These are phyloP conservation scores for Catharanthus roseus DNA, from an alignment of 257 asterid species.

Conservation along the genomic window DNA sequence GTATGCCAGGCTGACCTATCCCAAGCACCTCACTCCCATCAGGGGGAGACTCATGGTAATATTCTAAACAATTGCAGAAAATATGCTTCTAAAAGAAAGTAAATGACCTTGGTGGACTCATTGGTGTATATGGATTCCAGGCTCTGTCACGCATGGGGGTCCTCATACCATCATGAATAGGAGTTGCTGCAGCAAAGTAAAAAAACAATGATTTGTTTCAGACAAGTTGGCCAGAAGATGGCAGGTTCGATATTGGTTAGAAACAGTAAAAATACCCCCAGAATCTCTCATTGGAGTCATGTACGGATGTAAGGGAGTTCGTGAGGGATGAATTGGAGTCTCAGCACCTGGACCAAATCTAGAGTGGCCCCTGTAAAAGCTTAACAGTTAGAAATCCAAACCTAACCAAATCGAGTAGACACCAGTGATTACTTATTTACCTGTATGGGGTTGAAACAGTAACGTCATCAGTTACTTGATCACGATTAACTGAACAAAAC, in stretches of 20 bases:
- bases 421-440: slow-evolving; percentile 22
- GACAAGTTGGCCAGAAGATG: slow-evolving; percentile 7
- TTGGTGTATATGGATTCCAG: slow-evolving; percentile 91
- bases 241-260: background rate
- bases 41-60: background rate
- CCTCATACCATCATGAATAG: slow-evolving; percentile 93
- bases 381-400: slow-evolving; percentile 17
- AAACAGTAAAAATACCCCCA: slow-evolving; percentile 40
- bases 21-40: too few relatives aligned
- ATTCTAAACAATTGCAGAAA: background rate
- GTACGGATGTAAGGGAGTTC: slow-evolving; percentile 90
- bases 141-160: slow-evolving; percentile 99
- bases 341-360: slow-evolving; percentile 89
- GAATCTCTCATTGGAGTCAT: slow-evolving; percentile 99
- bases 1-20: background rate
- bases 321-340: slow-evolving; percentile 95
- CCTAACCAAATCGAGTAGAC: background rate
- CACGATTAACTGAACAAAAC: slow-evolving; percentile 75
- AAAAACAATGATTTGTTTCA: background rate
- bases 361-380: slow-evolving; percentile 56
- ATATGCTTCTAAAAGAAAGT: background rate
- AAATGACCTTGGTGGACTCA: slow-evolving; percentile 84
- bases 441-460: slow-evolving; percentile 71
- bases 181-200: slow-evolving; percentile 57
- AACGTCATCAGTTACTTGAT: slow-evolving; percentile 60